Conservation (phyloP, 179 eudicot species). For the Nepenthes alata region DNA sequence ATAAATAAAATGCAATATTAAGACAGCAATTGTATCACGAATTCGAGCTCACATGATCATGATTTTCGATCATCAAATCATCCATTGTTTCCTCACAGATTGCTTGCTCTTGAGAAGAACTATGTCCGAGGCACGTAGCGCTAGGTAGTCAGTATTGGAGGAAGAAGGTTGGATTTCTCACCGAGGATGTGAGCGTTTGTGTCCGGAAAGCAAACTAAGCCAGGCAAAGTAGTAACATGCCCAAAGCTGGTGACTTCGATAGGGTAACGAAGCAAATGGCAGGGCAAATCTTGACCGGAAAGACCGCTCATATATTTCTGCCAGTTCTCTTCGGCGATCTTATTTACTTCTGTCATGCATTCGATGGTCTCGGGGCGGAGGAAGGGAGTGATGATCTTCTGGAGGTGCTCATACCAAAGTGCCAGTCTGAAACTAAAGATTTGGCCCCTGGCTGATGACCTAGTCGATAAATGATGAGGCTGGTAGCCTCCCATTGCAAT, state of each 20-base stretch:
- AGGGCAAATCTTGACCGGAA: slow-evolving; percentile 30
- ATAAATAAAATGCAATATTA: too few relatives aligned
- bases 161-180: slow-evolving; percentile 27
- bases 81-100: too few relatives aligned
- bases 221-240: slow-evolving; percentile 20
- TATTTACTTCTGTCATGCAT: slow-evolving; percentile 34
- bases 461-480: slow-evolving; percentile 35
- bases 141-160: slow-evolving; percentile 50
- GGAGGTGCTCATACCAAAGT: slow-evolving; percentile 58
- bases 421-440: slow-evolving; percentile 47
- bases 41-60: too few relatives aligned
- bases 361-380: slow-evolving; percentile 31
- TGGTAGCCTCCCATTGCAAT: slow-evolving; percentile 83
- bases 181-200: slow-evolving; percentile 64
- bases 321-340: slow-evolving; percentile 39
- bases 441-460: slow-evolving; percentile 27
- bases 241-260: slow-evolving; percentile 28
- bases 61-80: too few relatives aligned
- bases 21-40: too few relatives aligned
- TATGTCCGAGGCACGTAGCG: not conserved
- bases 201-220: slow-evolving; percentile 45
- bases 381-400: slow-evolving; percentile 12
- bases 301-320: slow-evolving; percentile 21
- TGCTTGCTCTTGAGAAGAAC: too few relatives aligned
- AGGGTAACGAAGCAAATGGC: slow-evolving; percentile 61